A percentile compares a stretch with the other conserved stretches of the same genome.
Conservation (phyloP, 495 filamentous ascomycete species). For the Talaromyces adpressus region DNA sequence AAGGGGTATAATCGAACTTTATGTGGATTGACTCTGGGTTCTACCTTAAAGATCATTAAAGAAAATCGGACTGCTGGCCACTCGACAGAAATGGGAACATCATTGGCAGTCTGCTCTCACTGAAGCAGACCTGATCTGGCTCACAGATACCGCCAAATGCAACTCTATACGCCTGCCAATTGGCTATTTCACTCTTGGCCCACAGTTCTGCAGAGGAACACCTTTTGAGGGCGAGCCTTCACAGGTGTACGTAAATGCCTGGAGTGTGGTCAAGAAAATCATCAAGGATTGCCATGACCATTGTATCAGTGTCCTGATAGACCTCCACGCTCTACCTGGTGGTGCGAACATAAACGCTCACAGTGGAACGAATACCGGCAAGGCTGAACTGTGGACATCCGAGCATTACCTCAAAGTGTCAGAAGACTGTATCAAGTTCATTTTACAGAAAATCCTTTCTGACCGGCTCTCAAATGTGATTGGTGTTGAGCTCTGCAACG, state of each 20-base stretch:
- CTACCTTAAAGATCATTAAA: slow-evolving; percentile 20
- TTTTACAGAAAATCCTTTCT: slow-evolving; percentile 30
- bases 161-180: slow-evolving; percentile 51
- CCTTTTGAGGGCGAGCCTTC: slow-evolving; percentile 33
- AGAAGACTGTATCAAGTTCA: slow-evolving; percentile 31
- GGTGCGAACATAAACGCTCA: slow-evolving; percentile 44
- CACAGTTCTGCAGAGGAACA: slow-evolving; percentile 37
- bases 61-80: slow-evolving; percentile 34
- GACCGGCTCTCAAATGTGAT: slow-evolving; percentile 33
- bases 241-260: slow-evolving; percentile 42
- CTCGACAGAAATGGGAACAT: slow-evolving; percentile 38
- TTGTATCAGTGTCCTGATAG: slow-evolving; percentile 46
- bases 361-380: slow-evolving; percentile 38
- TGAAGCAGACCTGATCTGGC: slow-evolving; percentile 38
- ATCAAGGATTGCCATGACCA: slow-evolving; percentile 27
- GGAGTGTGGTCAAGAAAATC: slow-evolving; percentile 33
- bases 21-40: not conserved
- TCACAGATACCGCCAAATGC: slow-evolving; percentile 34
- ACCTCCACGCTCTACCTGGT: slow-evolving; percentile 50
- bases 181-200: slow-evolving; percentile 47
- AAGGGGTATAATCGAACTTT: too few relatives aligned
- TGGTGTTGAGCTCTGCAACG: slow-evolving; percentile 48
- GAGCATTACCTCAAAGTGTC: slow-evolving; percentile 24
- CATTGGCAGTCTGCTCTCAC: slow-evolving; percentile 41
- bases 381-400: slow-evolving; percentile 37